phyloP scores from a whole-genome alignment of 345 rosid genomes.

The Bruguiera gymnorhiza region DNA sequence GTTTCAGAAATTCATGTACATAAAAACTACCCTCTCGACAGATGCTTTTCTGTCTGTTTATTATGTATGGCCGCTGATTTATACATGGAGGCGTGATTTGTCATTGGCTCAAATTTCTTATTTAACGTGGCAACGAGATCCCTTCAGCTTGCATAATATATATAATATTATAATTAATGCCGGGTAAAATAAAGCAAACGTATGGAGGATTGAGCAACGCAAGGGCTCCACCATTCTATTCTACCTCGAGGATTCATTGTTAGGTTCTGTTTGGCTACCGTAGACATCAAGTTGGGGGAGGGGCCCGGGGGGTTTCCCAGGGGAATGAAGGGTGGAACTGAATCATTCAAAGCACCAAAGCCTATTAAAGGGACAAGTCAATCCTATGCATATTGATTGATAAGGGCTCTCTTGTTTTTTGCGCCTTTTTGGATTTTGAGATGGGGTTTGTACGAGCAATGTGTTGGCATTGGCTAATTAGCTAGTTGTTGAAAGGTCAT shows the following conservation, averaged over 20 bases:
- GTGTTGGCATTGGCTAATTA: not conserved
- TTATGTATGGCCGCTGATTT: not conserved
- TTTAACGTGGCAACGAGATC: conserved; percentile 6
- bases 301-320: no score
- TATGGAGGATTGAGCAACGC: not conserved
- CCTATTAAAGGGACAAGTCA: no score
- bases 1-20: not conserved
- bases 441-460: no score
- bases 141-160: no score
- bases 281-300: not conserved
- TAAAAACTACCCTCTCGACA: not conserved
- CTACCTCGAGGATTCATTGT: not conserved
- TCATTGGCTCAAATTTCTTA: no score
- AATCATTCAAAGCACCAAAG: not conserved
- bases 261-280: not conserved
- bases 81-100: no score
- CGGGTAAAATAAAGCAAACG: not conserved
- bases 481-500: conserved; percentile 15
- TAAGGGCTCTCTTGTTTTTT: no score
- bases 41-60: not conserved
- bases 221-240: not conserved
- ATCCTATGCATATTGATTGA: no score
- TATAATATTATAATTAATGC: no score
- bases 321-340: no score
- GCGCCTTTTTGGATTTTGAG: no score